A percentile compares a stretch with the other conserved stretches of the same genome.
Conservation (phyloP, 1,139 yeast genomes). For the Zygoascus meyerae region DNA sequence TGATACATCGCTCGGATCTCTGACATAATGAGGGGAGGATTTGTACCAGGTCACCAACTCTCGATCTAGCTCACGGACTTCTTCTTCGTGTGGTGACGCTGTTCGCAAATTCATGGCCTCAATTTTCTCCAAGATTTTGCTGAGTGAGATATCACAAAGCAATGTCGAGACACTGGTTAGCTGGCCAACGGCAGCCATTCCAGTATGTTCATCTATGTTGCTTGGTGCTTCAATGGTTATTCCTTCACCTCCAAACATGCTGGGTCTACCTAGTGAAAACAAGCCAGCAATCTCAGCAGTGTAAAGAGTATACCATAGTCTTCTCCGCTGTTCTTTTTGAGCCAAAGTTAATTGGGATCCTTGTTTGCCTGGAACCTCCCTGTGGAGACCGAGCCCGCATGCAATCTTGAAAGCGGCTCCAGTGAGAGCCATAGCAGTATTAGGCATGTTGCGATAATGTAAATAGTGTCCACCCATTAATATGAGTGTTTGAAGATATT, state of each 20-base stretch:
- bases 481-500: slow-evolving; percentile 9
- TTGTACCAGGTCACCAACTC: slow-evolving; percentile 8
- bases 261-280: slow-evolving; percentile 12
- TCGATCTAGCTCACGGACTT: neutral
- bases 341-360: neutral
- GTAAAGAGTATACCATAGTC: slow-evolving; percentile 13
- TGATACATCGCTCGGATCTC: neutral
- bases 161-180: neutral
- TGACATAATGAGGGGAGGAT: slow-evolving; percentile 1
- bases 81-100: slow-evolving; percentile 6
- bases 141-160: neutral
- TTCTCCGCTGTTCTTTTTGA: slow-evolving; percentile 9
- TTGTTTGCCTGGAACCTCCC: slow-evolving; percentile 10
- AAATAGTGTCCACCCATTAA: slow-evolving; percentile 12
- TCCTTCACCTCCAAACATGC: slow-evolving; percentile 8
- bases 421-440: slow-evolving; percentile 11
- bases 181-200: neutral
- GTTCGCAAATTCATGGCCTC: neutral
- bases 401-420: slow-evolving; percentile 14
- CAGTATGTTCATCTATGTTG: slow-evolving; percentile 8
- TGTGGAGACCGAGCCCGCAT: slow-evolving; percentile 11
- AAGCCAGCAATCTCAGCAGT: slow-evolving; percentile 8
- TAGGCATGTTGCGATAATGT: slow-evolving; percentile 13
- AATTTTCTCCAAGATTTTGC: slow-evolving; percentile 4
- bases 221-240: slow-evolving; percentile 4